Conservation (phyloP, 176 grass and related monocot species). For the Carex cristatella region DNA sequence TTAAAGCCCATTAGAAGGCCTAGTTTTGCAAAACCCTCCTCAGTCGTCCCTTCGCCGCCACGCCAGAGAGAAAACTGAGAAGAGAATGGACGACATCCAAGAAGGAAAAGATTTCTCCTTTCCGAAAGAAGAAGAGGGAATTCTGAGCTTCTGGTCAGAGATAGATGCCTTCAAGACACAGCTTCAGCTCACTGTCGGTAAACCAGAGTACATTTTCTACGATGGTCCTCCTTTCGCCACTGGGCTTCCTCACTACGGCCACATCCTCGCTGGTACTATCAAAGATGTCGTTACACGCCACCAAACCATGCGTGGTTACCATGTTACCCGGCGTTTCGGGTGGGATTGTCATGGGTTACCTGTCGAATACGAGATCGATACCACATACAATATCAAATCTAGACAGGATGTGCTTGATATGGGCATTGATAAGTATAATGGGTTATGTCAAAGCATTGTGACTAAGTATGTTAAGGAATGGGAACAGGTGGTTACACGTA, state of each 20-base stretch:
- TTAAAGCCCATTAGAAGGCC: no score
- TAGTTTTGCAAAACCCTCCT: background rate
- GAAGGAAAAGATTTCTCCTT: constrained; percentile 97
- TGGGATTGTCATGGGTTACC: constrained; percentile 98
- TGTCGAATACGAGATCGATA: constrained; percentile 98
- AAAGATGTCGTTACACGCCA: constrained; percentile 97
- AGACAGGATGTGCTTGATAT: constrained; percentile 84
- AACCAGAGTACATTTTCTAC: constrained; percentile 95
- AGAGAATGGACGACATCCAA: constrained; percentile 69
- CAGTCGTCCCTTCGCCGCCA: background rate
- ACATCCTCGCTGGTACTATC: constrained; percentile 94
- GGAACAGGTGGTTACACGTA: constrained; percentile 74
- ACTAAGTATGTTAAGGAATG: constrained; percentile 90
- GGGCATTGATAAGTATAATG: constrained; percentile 89
- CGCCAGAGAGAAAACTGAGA: background rate
- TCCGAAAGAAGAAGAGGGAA: constrained; percentile 56
- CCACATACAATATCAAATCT: constrained; percentile 49
- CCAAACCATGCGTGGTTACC: constrained; percentile 81
- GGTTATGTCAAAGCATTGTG: constrained; percentile 77
- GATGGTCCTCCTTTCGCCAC: constrained; percentile 91
- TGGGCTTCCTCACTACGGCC: constrained; percentile 85
- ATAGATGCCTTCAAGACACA: constrained; percentile 78
- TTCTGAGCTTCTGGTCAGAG: constrained; percentile 49
- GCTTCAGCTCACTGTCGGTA: constrained; percentile 61
- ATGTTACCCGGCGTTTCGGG: constrained; percentile 81